Evolutionary conservation across 73 alveolate genomes (phyloP), one percentile per base, ranked within the genome.

Genomic region (Tetrahymena borealis): DNA sequence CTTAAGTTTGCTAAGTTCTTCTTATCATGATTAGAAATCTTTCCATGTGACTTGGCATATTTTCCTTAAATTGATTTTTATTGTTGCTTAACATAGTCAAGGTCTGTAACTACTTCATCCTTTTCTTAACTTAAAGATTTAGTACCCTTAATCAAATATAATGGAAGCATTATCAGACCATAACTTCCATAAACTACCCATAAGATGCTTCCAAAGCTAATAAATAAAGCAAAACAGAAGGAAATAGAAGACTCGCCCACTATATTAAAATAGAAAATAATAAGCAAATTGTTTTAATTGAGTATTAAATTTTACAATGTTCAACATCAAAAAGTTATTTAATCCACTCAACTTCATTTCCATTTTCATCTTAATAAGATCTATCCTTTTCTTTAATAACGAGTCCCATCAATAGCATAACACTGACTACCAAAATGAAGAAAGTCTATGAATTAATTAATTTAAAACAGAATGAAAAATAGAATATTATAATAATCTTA

Each of bases 61-160:
- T 97, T 97, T 79, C 96, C 98, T 90, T 97, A 93, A 20, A 97
- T 91, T 8, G 97, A n/a, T 94, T 98, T 94, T 43, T 95, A 94
- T 91, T 94, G 78, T 91, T 97, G 97, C 77, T 98, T 97, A 11
- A 97, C 96, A 90, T 90, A 78, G 1, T 96, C 98, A 28, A 97
- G 91, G 20, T 95, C 94, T 79, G 91, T 91, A 41, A 41, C 91
- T 0, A 97, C 94, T 35, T 96, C 95, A 32, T 90, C 90, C 78
- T 94, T 96, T 91, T 97, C 99, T 77, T 94, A 96, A 39, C 94
- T 96, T 16, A 95, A 92, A 0, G 98, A 94, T 78, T 90, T 97
- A 32, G 96, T 94, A 3, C 99, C 99, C 43, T 94, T 96, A 60
- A 97, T 97, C 15, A 97, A 92, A 78, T 90, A 93, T 60, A 94